Base-by-base conservation (phyloP, 352 stramenopile species). In the Pythium diclinum region DNA sequence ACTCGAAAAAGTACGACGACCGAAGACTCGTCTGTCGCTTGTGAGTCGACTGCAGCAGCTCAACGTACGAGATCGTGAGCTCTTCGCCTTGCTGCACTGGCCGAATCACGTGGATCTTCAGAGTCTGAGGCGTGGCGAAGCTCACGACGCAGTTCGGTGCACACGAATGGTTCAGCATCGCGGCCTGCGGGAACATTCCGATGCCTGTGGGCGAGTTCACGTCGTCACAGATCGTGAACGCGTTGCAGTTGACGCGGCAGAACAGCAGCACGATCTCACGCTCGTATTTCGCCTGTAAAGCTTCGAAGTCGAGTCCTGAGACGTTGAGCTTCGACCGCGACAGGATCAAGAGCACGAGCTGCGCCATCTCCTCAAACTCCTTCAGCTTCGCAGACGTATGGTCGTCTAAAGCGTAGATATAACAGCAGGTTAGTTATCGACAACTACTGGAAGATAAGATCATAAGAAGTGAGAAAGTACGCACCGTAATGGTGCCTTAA, bases 111-210 rank as follows among this genome's bases (percentile, higher is more conserved):
- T 77, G 79, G 5, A 94, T 76, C 14, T 60, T 11, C 65, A 90
- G 78, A 36, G 83, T 55, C 34, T 69, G 71, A 3, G 72, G 68
- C 4, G 71, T 52, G n/a, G 32, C 19, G 51, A 91, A 92, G 52
- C 77, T 89, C 60, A 89, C 78, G 46, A 92, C 60, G 61, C 85
- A 92, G 51, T 91, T 94, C 2, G 85, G 85, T 1, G 65, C 65
- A 36, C 85, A 94, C 62, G 82, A 81, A 58, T 94, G 85, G 70
- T 94, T 94, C 28, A 91, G 84, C 33, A 92, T 68, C 40, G 85
- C 76, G 32, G 79, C 80, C 7, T 81, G 34, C 0, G 79, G 79
- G 59, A 86, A 92, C 49, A 94, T 59, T 0, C 83, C 85, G 54
- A 94, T 78, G 30, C 83, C 85, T 9, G 87, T 57, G n/a, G 71